These are phyloP conservation scores for Combretum micranthum DNA, from an alignment of 345 rosid species.

Conservation along the genomic window DNA sequence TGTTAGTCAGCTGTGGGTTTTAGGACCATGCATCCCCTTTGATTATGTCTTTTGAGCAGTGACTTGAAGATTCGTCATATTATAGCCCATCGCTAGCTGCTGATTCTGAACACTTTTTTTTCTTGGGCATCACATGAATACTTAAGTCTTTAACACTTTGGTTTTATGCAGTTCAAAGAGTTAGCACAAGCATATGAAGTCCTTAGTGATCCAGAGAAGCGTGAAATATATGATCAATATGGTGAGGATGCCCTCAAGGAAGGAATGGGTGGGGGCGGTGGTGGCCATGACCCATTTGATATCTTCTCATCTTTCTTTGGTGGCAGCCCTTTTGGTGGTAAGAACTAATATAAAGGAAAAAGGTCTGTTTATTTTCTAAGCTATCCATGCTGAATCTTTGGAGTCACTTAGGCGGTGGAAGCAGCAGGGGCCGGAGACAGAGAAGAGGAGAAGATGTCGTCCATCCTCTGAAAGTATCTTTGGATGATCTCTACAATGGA, in stretches of 20 bases:
- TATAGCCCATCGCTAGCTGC: too few relatives aligned
- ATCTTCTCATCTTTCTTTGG: constrained; percentile 77
- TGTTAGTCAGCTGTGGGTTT: too few relatives aligned
- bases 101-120: too few relatives aligned
- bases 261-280: constrained; percentile 77
- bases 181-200: constrained; percentile 83
- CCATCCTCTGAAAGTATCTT: constrained; percentile 78
- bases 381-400: not conserved
- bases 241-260: constrained; percentile 87
- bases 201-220: constrained; percentile 68
- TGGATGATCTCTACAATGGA: constrained; percentile 81
- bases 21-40: too few relatives aligned
- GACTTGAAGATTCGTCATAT: too few relatives aligned
- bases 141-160: not conserved
- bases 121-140: too few relatives aligned
- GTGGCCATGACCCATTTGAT: constrained; percentile 71
- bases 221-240: constrained; percentile 71
- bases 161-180: constrained; percentile 52
- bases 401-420: constrained; percentile 43
- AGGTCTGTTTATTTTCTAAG: too few relatives aligned
- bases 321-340: constrained; percentile 66
- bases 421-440: constrained; percentile 85
- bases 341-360: not conserved
- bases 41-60: too few relatives aligned
- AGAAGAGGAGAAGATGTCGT: constrained; percentile 88